phyloP scores from a whole-genome alignment of 2,329 filamentous ascomycete species.

The Ceratocystis albifundus region DNA sequence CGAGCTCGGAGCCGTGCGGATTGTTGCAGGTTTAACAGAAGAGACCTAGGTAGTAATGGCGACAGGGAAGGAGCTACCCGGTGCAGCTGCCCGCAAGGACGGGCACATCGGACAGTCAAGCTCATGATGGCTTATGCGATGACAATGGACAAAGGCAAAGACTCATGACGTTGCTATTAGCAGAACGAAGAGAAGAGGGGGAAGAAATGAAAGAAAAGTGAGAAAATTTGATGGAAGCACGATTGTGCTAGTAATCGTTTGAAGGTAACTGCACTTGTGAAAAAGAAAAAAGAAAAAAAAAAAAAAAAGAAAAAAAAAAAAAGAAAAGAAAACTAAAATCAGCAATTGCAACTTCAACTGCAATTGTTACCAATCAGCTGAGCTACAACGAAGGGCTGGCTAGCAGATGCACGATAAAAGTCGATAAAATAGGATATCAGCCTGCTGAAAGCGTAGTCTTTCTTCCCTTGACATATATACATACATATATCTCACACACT shows the following conservation, averaged over 20 bases:
- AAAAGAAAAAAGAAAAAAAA: no score
- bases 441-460: not conserved
- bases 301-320: no score
- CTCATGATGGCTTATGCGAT: constrained; percentile 18
- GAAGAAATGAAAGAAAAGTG: not conserved
- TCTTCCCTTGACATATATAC: not conserved
- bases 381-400: not conserved
- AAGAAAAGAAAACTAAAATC: not conserved
- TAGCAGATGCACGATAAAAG: no score
- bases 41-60: not conserved
- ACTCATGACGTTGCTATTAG: constrained; percentile 10
- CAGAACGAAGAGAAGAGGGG: not conserved
- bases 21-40: not conserved
- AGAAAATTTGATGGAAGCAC: not conserved
- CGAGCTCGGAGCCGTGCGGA: not conserved
- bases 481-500: not conserved
- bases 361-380: not conserved
- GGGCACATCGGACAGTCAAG: constrained; percentile 18
- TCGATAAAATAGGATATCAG: not conserved
- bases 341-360: constrained; percentile 2
- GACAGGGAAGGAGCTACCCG: constrained; percentile 1
- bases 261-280: not conserved
- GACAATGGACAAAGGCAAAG: not conserved
- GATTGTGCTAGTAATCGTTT: not conserved
- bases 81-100: constrained; percentile 1